These are phyloP conservation scores for Coemansia guatemalensis DNA, from an alignment of 192 early-diverging fungal genomes.

Conservation along the genomic window DNA sequence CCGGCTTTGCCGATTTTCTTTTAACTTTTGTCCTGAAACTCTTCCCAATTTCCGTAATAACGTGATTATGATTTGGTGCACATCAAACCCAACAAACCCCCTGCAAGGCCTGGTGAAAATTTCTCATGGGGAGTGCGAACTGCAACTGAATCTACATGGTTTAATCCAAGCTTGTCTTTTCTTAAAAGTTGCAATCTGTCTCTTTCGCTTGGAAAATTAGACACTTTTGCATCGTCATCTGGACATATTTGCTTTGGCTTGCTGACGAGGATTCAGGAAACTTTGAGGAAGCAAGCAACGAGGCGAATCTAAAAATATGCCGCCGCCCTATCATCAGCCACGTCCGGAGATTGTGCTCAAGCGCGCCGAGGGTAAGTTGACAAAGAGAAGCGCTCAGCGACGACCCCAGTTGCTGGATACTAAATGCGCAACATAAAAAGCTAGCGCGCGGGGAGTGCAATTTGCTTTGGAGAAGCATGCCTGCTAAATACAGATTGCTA, in stretches of 20 bases:
- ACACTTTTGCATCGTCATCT: background rate
- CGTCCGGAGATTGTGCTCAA: constrained; percentile 87
- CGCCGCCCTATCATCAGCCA: constrained; percentile 12
- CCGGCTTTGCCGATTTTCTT: background rate
- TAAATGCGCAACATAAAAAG: background rate
- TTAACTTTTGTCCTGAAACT: background rate
- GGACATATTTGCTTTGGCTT: background rate
- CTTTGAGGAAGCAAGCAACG: background rate
- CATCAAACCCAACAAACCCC: background rate
- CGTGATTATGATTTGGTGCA: background rate
- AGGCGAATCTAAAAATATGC: constrained; percentile 1
- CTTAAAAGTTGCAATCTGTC: background rate
- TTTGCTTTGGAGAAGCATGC: background rate
- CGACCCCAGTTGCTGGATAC: background rate
- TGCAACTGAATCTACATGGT: background rate
- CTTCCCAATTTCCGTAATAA: background rate
- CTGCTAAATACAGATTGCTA: constrained; percentile 1
- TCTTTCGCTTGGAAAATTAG: background rate
- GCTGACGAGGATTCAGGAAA: background rate
- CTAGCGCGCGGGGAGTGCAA: background rate
- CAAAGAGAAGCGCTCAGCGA: background rate
- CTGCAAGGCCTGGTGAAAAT: background rate
- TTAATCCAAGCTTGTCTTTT: constrained; percentile 1
- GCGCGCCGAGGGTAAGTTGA: constrained; percentile 73
- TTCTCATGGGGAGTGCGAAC: background rate